Conservation (phyloP, 805 yeast species). For the Yarrowia bubula region DNA sequence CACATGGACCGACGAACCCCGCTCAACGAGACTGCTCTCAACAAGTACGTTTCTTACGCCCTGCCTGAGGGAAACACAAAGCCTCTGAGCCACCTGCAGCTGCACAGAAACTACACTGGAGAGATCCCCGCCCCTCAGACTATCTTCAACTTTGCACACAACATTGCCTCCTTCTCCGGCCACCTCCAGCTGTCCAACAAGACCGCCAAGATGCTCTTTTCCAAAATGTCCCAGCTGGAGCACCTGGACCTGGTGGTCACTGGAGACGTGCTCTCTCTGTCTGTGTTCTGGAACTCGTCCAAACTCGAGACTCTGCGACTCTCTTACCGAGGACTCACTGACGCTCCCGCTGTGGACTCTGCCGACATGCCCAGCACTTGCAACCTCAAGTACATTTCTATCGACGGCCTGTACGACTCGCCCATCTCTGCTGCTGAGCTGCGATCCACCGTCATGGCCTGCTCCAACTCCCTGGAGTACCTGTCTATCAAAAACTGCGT, state of each 20-base stretch:
- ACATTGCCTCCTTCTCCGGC: conserved; percentile 15
- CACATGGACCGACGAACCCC: background rate
- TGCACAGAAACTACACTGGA: conserved; percentile 1
- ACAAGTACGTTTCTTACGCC: conserved; percentile 4
- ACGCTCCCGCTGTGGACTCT: background rate
- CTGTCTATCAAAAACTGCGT: conserved; percentile 14
- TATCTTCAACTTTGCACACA: background rate
- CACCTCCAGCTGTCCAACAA: background rate
- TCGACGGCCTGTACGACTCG: conserved; percentile 10
- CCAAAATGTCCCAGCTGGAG: background rate
- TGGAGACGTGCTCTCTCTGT: background rate
- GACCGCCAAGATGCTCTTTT: background rate
- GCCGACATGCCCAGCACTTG: background rate
- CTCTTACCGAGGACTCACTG: background rate
- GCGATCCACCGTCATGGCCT: conserved; percentile 1
- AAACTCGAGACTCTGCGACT: conserved; percentile 11
- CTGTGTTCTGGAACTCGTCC: conserved; percentile 9
- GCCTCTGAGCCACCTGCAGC: conserved; percentile 11
- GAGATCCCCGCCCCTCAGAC: background rate
- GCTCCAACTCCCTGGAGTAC: background rate
- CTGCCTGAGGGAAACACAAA: background rate
- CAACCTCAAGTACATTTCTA: background rate
- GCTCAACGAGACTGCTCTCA: background rate
- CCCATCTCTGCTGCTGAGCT: background rate
- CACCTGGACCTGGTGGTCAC: conserved; percentile 14